Evolutionary conservation across 352 stramenopile genomes (phyloP), one percentile per base, ranked within the genome.

Genomic region (Thraustochytrium striatum): DNA sequence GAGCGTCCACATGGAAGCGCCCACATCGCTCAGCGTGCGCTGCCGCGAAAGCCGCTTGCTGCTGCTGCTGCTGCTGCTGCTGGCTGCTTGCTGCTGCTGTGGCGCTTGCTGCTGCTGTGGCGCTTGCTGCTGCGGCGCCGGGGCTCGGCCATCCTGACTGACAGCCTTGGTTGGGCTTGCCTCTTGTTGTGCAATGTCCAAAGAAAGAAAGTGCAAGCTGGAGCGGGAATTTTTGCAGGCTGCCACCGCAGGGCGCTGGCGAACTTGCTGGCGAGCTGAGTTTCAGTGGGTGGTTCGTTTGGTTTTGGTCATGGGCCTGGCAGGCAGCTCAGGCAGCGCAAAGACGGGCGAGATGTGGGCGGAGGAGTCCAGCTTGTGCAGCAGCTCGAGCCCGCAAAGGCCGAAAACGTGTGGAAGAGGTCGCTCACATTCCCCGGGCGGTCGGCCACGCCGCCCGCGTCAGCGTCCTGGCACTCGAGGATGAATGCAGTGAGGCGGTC

Each of bases 341-440:
- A 35, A 41, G 13, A 61, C 25, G 9, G 65, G 44, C 0, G 65
- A 75, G 41, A 75, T 75, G 11, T 75, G 44, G 32, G 50, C 65
- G 11, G 44, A 44, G 30, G 65, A 30, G 8, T 5, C 2, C n/a
- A 75, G 25, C 0, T 30, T 58, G 52, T 62, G 52, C 47, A 75
- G 28, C n/a, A 75, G 65, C 0, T 75, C 44, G 32, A 75, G 52
- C 21, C 65, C 65, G 28, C 65, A 75, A 83, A 98, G 93, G 32
- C 95, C 96, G 83, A 99, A 99, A 99, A 99, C 1, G 96, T 99
- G 85, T 99, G 96, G 85, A 98, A 99, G 30, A 99, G 91, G 79
- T 99, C 96, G 0, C 93, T 89, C 79, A 97, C 89, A 81, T 97
- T 96, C 44, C 90, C 93, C n/a, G 96, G 96, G 47, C 96, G 91